Base-by-base conservation (phyloP, 345 rosid species). In the Cardamine resedifolia region DNA sequence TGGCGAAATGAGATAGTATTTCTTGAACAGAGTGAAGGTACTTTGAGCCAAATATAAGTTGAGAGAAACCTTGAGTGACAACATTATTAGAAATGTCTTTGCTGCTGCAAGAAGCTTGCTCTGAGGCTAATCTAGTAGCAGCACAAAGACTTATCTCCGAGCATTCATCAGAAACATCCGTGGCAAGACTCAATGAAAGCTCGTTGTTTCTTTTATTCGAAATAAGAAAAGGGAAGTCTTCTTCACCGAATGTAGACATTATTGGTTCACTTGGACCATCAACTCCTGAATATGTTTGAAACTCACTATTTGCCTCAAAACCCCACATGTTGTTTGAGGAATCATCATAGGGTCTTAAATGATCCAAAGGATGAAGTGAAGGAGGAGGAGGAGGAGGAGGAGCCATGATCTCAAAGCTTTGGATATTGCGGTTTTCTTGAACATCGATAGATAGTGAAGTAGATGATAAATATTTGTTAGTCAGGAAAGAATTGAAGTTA, bases 131-230 rank as follows among this genome's bases (percentile, higher is more conserved):
- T 55, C 76, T 77, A 28, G 75, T 77, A 78, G 72, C 28, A 77
- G 41, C 49, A 77, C 70, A 82, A 56, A 31, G 78, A 47, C 74
- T 81, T 41, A 85, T 82, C 73, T 83, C 86, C 0, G 90, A 88
- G 79, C 83, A 84, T 66, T 75, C 91, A 71, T 89, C 90, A 6
- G 88, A 71, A 56, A 79, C 70, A 69, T 71, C 77, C 0, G 93
- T 84, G 11, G 90, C 88, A 24, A 91, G 96, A 72, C 97, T 91
- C 71, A 95, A 59, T 2, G 96, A 88, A 34, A 88, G 92, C 78
- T 86, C 96, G 34, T 83, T 89, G 59, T 85, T 87, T 70, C 26
- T 75, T 64, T 59, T 70, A 81, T 11, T 81, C 18, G 76, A 79
- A 65, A 64, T 61, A 64, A 10, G 65, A 21, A 60, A 74, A 38